Conservation (phyloP, 208 protist species). For the Leishmania major region DNA sequence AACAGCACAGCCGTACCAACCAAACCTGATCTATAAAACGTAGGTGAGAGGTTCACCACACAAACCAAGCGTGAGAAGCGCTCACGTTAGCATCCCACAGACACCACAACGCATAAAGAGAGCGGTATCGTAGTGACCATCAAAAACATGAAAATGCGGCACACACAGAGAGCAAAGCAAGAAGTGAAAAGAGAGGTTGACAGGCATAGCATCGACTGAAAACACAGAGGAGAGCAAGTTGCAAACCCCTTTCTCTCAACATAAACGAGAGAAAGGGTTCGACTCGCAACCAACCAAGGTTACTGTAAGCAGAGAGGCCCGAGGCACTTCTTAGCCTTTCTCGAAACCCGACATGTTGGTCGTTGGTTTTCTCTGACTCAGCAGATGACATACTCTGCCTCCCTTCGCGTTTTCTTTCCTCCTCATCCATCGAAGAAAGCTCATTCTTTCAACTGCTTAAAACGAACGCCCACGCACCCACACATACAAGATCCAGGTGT, state of each 20-base stretch:
- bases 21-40: neutral
- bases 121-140: neutral
- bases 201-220: neutral
- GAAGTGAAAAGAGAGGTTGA: neutral
- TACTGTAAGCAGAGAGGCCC: neutral
- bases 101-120: too few relatives aligned
- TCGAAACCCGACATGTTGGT: neutral
- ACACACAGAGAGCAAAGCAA: neutral
- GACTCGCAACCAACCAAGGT: neutral
- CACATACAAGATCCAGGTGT: constrained; percentile 1
- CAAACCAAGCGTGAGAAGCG: neutral
- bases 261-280: too few relatives aligned
- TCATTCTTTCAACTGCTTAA: neutral
- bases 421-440: neutral
- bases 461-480: neutral
- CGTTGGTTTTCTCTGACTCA: neutral
- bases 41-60: neutral
- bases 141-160: neutral
- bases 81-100: neutral
- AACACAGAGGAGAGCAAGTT: neutral
- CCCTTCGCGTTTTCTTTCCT: neutral
- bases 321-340: neutral
- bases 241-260: neutral
- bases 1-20: neutral
- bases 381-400: too few relatives aligned